Base-by-base conservation (phyloP, 306 rosid genomes). In the Glycine soja region DNA sequence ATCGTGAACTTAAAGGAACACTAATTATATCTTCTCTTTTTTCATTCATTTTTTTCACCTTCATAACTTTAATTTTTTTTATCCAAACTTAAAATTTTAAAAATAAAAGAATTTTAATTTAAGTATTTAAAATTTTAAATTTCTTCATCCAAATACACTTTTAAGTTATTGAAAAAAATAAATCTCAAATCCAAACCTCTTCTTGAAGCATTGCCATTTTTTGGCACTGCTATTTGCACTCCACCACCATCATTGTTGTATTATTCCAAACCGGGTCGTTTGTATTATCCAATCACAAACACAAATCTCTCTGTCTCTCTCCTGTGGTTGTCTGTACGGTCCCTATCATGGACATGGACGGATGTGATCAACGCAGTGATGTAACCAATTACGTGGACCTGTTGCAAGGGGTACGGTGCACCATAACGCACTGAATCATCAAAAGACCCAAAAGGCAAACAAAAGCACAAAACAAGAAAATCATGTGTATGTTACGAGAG, bases 361-460 rank as follows among this genome's bases (percentile, higher is more conserved):
- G 68, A 73, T 38, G 72, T 47, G 76, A 66, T 79, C 3, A 74
- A 15, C 61, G 52, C 76, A 79, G 59, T 84, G 85, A 76, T 81
- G 88, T 70, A 76, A 56, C 88, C 70, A 71, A 52, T 77, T 83
- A 70, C 79, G 82, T 83, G 78, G 70, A 32, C n/a, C 70, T 69
- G 56, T 30, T 61, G 3, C 32, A 0, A 2, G 52, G 58, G 0
- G 69, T 72, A 85, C 72, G 56, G 69, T 72, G 74, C 83, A 77
- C 81, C 88, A 2, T 57, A 48, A 74, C 81, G 36, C 85, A 85
- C 69, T 14, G 43, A 73, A 81, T 85, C 76, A 72, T 38, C 74
- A 71, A 70, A 70, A n/a, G 48, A 40, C 43, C 38, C 72, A 58
- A 75, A 66, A 57, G 76, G 80, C 64, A 74, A 81, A 81, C 64